phyloP scores from a whole-genome alignment of 106 monocot species.

The Dendrobium chrysotoxum region DNA sequence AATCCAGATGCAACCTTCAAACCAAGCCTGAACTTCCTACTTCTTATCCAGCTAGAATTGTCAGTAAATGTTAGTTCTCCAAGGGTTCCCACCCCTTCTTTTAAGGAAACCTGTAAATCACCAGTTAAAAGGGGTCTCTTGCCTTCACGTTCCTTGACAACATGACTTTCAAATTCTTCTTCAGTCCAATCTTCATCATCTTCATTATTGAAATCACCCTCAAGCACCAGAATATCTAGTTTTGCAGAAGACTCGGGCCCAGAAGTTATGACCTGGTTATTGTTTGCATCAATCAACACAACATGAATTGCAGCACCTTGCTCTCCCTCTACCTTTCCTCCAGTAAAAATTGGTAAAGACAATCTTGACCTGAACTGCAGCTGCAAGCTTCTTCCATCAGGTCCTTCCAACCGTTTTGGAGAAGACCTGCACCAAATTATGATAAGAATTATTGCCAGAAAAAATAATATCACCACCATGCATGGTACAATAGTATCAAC shows the following conservation, averaged over 20 bases:
- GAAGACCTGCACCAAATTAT: slow-evolving; percentile 17
- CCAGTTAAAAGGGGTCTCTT: slow-evolving; percentile 36
- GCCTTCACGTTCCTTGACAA: slow-evolving; percentile 38
- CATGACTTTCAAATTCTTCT: slow-evolving; percentile 36
- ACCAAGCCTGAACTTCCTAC: slow-evolving; percentile 40
- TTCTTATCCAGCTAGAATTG: slow-evolving; percentile 37
- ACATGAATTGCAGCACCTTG: slow-evolving; percentile 45
- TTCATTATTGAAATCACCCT: slow-evolving; percentile 34
- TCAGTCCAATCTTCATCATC: slow-evolving; percentile 35
- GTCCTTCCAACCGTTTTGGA: slow-evolving; percentile 33
- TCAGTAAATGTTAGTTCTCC: slow-evolving; percentile 38
- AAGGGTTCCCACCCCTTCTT: slow-evolving; percentile 35
- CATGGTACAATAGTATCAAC: neutral
- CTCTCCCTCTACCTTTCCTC: slow-evolving; percentile 44
- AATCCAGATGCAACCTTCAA: slow-evolving; percentile 24
- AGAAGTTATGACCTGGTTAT: slow-evolving; percentile 25
- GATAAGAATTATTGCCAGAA: neutral
- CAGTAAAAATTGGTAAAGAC: slow-evolving; percentile 32
- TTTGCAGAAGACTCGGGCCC: slow-evolving; percentile 34
- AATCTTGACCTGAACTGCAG: slow-evolving; percentile 35
- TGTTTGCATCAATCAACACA: slow-evolving; percentile 36
- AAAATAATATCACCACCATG: neutral
- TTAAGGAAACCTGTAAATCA: slow-evolving; percentile 29
- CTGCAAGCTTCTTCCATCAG: slow-evolving; percentile 43
- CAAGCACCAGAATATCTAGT: slow-evolving; percentile 34